Evolutionary conservation across 805 yeast species (phyloP).

Genomic region (Candida ovalis): DNA sequence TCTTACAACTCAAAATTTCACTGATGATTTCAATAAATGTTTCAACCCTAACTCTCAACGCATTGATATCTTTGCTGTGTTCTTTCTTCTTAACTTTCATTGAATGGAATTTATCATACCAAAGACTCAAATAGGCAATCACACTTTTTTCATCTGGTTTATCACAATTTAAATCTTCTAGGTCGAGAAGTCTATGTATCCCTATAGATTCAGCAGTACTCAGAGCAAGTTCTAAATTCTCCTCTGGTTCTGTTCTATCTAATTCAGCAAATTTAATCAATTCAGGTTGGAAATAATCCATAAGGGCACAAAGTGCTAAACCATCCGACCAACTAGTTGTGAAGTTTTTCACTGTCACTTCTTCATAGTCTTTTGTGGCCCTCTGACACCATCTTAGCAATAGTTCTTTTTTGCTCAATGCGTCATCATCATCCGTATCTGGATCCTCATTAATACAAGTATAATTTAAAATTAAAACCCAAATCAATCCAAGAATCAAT

Average conservation of each 20-base stretch:
- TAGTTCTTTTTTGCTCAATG: constrained; percentile 34
- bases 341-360: constrained; percentile 44
- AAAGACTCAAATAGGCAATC: constrained; percentile 54
- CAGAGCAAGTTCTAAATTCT: constrained; percentile 36
- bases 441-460: constrained; percentile 22
- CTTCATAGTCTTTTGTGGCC: constrained; percentile 34
- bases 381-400: constrained; percentile 53
- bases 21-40: constrained; percentile 22
- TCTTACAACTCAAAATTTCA: constrained; percentile 18
- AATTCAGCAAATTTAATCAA: constrained; percentile 32
- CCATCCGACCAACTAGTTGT: constrained; percentile 53
- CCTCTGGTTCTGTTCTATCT: constrained; percentile 25
- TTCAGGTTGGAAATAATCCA: constrained; percentile 40
- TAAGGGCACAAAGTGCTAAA: constrained; percentile 43
- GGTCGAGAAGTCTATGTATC: constrained; percentile 50
- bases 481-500: constrained; percentile 43
- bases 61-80: constrained; percentile 1
- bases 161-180: constrained; percentile 46
- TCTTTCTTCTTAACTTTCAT: constrained; percentile 3
- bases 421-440: constrained; percentile 6
- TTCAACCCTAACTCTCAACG: constrained; percentile 22
- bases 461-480: constrained; percentile 44
- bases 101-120: constrained; percentile 45
- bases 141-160: constrained; percentile 60
- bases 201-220: constrained; percentile 42